Evolutionary conservation across 176 grass and related monocot genomes (phyloP), one percentile per base, ranked within the genome.

Genomic region (Carex pumila): DNA sequence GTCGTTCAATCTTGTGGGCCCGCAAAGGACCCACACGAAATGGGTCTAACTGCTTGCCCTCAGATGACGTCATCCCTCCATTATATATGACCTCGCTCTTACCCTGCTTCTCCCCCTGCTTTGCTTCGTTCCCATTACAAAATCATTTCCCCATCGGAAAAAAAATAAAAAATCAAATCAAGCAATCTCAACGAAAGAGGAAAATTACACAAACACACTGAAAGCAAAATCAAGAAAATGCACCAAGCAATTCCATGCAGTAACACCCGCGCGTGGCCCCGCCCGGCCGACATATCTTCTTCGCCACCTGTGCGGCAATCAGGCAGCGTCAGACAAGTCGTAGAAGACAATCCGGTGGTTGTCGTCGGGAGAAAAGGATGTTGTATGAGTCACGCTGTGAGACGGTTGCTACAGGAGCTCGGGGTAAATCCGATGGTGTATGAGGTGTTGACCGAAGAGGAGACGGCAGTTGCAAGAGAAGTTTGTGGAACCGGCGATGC

Each of bases 341-440:
- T 93, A 85, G 83, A 87, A 73, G 96, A 95, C 83, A 92, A 92
- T 77, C 86, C 96, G 6, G 93, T 88, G 78, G 74, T 93, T 56
- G 91, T 99, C 79, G 87, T 99, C 64, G 93, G 91, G 6, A 47
- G 81, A 85, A 73, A 84, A 79, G 95, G 89, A 19, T 98, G 96
- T 86, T 99, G 96, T 85, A 88, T 99, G 56, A 92, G 91, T 87
- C 96, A 99, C 84, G 91, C 95, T 1, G 96, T 94, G 61, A 90
- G 89, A 86, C 86, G 86, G 45, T 83, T 95, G 86, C 96, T 99
- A 61, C 93, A 90, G 55, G 89, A 89, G 19, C 93, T 95, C 25
- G 96, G 93, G 21, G 96, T 99, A 8, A 99, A 99, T 86, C 96
- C 96, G 0, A 83, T 83, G 29, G 88, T 94, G 64, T 89, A 83